phyloP scores from a whole-genome alignment of 371 early-diverging fungal genomes.

The Nosema muscidifuracis region DNA sequence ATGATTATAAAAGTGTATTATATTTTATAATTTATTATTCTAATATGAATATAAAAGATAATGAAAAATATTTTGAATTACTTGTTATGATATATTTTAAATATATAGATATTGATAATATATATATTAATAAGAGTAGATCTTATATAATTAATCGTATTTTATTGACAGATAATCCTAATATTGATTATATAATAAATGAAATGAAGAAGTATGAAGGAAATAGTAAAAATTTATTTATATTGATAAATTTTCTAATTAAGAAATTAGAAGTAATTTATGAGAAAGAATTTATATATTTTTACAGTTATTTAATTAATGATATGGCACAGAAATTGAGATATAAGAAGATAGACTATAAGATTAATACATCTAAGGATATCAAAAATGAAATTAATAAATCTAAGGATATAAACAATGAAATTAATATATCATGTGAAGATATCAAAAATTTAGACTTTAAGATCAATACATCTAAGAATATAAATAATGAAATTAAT shows the following conservation, averaged over 20 bases:
- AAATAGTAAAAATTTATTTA: neutral
- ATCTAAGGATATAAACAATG: too few relatives aligned
- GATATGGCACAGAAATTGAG: neutral
- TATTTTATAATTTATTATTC: neutral
- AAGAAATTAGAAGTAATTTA: neutral
- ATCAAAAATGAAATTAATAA: too few relatives aligned
- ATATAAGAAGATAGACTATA: too few relatives aligned
- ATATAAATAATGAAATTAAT: too few relatives aligned
- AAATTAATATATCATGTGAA: too few relatives aligned
- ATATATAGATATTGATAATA: neutral
- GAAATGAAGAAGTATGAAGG: neutral
- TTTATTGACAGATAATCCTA: neutral
- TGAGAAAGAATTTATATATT: neutral
- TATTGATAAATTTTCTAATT: conserved; percentile 1
- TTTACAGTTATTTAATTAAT: neutral
- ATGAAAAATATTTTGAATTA: conserved; percentile 2
- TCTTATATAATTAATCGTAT: neutral
- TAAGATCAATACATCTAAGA: too few relatives aligned
- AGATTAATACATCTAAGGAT: too few relatives aligned
- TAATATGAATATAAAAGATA: neutral
- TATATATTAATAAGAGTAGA: neutral
- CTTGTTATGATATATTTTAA: neutral
- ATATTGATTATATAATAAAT: neutral
- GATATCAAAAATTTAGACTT: too few relatives aligned
- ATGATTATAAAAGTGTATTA: neutral